Conservation (phyloP, 1,139 yeast genomes). For the Yamadazyma jaroonii region DNA sequence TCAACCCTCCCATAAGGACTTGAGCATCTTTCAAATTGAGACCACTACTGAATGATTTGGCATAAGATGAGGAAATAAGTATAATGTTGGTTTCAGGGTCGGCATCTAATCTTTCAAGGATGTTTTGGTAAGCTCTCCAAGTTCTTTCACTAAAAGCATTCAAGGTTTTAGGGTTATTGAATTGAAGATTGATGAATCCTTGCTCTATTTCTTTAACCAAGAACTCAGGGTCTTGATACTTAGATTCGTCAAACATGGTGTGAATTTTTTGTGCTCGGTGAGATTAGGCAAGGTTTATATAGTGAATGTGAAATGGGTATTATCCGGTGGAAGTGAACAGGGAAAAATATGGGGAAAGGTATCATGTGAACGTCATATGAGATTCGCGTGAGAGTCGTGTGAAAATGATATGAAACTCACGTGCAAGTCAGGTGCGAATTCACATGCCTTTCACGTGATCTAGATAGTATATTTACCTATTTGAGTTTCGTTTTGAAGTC, state of each 20-base stretch:
- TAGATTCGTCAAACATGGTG: conserved; percentile 8
- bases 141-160: conserved; percentile 57
- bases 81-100: conserved; percentile 51
- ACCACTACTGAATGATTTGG: conserved; percentile 64
- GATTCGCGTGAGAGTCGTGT: too few relatives aligned
- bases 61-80: conserved; percentile 53
- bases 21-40: conserved; percentile 52
- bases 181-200: conserved; percentile 57
- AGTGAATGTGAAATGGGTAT: too few relatives aligned
- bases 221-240: conserved; percentile 36
- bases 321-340: too few relatives aligned
- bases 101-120: conserved; percentile 46
- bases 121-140: conserved; percentile 55
- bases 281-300: too few relatives aligned
- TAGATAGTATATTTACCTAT: conserved; percentile 44
- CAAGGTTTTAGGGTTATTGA: conserved; percentile 60
- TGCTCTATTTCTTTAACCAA: conserved; percentile 39
- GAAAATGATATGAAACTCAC: too few relatives aligned
- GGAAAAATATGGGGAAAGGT: too few relatives aligned
- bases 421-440: too few relatives aligned
- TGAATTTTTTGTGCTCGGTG: conserved; percentile 5
- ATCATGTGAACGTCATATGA: too few relatives aligned
- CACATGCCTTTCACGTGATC: conserved; percentile 11
- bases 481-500: conserved; percentile 47
- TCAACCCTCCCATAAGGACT: conserved; percentile 7